Conservation (phyloP, 164 flowering plant species). For the Euptelea pleiosperma region DNA sequence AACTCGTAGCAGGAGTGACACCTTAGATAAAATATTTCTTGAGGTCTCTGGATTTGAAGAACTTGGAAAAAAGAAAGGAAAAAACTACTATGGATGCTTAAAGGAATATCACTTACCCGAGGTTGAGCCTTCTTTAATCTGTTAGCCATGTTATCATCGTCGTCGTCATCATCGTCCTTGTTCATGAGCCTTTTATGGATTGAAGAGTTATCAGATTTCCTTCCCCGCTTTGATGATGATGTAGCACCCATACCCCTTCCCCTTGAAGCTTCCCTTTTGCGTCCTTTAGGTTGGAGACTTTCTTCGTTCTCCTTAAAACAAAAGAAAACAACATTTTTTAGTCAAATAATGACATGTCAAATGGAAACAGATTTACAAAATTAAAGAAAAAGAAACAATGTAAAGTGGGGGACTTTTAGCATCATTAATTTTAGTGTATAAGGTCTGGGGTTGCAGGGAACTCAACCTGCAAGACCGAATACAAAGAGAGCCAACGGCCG, state of each 20-base stretch:
- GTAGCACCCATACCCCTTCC: slow-evolving; percentile 73
- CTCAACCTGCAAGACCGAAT: not conserved
- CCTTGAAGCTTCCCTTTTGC: slow-evolving; percentile 81
- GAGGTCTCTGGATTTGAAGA: not conserved
- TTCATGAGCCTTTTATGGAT: slow-evolving; percentile 47
- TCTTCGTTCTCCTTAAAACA: slow-evolving; percentile 56
- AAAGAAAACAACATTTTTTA: slow-evolving; percentile 6
- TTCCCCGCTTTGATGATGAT: slow-evolving; percentile 69
- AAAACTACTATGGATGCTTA: not conserved
- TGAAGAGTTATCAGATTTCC: slow-evolving; percentile 61
- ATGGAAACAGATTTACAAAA: not conserved
- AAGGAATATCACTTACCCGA: slow-evolving; percentile 47
- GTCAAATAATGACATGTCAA: not conserved
- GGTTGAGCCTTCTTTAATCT: slow-evolving; percentile 65
- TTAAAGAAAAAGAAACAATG: not conserved
- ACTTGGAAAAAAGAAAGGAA: not conserved
- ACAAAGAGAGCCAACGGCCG: not conserved
- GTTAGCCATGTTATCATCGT: slow-evolving; percentile 52
- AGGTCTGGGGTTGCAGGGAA: not conserved
- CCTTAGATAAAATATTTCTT: not conserved
- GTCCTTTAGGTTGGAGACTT: slow-evolving; percentile 45
- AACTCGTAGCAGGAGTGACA: not conserved
- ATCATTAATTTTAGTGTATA: too few relatives aligned
- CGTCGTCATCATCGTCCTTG: slow-evolving; percentile 73
- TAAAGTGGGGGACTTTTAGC: too few relatives aligned